These are phyloP conservation scores for Camelina laxa DNA, from an alignment of 345 rosid species.

Conservation along the genomic window DNA sequence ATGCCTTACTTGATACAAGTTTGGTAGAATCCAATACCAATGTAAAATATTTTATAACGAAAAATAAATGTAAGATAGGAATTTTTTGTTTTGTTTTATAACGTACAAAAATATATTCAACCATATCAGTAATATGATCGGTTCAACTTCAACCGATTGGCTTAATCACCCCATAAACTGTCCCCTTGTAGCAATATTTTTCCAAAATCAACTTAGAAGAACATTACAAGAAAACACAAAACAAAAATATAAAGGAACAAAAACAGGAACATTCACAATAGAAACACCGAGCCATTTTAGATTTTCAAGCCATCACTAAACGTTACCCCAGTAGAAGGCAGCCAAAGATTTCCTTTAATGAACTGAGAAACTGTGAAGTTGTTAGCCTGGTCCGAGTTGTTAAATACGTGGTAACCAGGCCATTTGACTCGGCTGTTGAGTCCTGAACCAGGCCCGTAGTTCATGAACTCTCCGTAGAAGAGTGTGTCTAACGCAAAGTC, in stretches of 20 bases:
- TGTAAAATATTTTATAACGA: background rate
- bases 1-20: too few species aligned
- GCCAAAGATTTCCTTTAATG: conserved; percentile 74
- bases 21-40: background rate
- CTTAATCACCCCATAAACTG: background rate
- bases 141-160: background rate
- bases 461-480: conserved; percentile 74
- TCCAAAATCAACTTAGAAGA: conserved; percentile 18
- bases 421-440: conserved; percentile 65
- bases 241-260: background rate
- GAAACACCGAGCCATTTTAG: background rate
- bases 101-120: background rate
- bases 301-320: conserved; percentile 43
- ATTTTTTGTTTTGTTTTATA: background rate
- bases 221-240: conserved; percentile 1
- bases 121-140: background rate
- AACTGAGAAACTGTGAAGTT: conserved; percentile 77
- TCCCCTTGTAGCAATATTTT: conserved; percentile 7
- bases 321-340: conserved; percentile 69
- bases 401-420: conserved; percentile 74
- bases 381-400: conserved; percentile 49
- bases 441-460: conserved; percentile 70
- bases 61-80: background rate
- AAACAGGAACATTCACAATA: conserved; percentile 6
- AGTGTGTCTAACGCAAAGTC: conserved; percentile 64